phyloP scores from a whole-genome alignment of 768 basidiomycete genomes.

The Podaxis carcinomalis region DNA sequence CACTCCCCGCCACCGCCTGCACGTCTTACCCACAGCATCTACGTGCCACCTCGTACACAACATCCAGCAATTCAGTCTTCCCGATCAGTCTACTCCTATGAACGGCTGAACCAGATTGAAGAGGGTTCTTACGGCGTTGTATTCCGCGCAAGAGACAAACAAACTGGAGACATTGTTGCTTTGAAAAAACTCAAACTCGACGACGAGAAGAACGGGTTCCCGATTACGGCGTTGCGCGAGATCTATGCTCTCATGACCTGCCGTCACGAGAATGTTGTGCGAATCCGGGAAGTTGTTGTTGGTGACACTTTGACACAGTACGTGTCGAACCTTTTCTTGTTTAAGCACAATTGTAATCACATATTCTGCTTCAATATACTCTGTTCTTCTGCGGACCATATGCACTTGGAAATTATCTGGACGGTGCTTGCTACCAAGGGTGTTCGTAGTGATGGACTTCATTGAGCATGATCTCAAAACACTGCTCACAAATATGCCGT shows the following conservation, averaged over 20 bases:
- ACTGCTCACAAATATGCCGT: slow-evolving; percentile 89
- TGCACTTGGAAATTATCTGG: not conserved
- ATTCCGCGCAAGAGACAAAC: slow-evolving; percentile 91
- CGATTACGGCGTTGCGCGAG: slow-evolving; percentile 94
- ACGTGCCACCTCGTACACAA: slow-evolving; percentile 68
- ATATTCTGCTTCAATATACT: slow-evolving; percentile 9
- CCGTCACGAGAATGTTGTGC: slow-evolving; percentile 92
- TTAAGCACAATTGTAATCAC: slow-evolving; percentile 25
- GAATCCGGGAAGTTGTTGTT: slow-evolving; percentile 96
- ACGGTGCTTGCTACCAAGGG: slow-evolving; percentile 46
- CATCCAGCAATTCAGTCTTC: slow-evolving; percentile 84
- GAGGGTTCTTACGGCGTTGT: slow-evolving; percentile 98
- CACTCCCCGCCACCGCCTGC: slow-evolving; percentile 14
- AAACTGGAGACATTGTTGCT: slow-evolving; percentile 94
- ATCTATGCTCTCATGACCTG: slow-evolving; percentile 95
- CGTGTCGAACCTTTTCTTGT: slow-evolving; percentile 37
- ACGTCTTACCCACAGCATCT: slow-evolving; percentile 48
- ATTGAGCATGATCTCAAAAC: slow-evolving; percentile 99
- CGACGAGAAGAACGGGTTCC: slow-evolving; percentile 98
- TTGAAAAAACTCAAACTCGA: slow-evolving; percentile 98
- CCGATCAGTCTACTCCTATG: slow-evolving; percentile 91
- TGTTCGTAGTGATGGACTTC: slow-evolving; percentile 99
- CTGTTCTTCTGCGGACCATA: slow-evolving; percentile 6
- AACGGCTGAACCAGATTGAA: slow-evolving; percentile 95
- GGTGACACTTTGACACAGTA: slow-evolving; percentile 99